phyloP scores from a whole-genome alignment of 78 protist genomes.

The Speleostelium caveatum region DNA sequence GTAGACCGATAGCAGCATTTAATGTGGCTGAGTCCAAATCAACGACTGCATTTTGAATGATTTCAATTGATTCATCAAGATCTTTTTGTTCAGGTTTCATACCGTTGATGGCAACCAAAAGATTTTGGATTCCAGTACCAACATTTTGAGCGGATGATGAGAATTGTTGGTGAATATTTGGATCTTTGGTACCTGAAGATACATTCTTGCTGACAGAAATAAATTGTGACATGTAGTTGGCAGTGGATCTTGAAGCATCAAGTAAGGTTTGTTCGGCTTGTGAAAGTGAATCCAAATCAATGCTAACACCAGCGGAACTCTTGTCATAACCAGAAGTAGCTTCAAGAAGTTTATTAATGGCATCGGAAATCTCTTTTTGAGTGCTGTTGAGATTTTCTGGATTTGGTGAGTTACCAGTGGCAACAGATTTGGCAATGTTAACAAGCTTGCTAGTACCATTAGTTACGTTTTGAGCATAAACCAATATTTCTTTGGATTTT shows the following conservation, averaged over 20 bases:
- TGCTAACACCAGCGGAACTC: neutral
- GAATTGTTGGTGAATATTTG: slow-evolving; percentile 70
- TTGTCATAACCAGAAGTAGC: slow-evolving; percentile 27
- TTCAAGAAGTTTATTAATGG: neutral
- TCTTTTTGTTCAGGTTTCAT: slow-evolving; percentile 77
- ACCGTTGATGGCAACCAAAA: slow-evolving; percentile 71
- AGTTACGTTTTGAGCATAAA: slow-evolving; percentile 63
- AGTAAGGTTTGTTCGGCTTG: slow-evolving; percentile 50
- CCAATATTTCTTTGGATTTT: slow-evolving; percentile 33
- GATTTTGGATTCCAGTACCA: slow-evolving; percentile 40
- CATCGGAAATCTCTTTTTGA: slow-evolving; percentile 20
- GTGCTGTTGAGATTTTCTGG: neutral
- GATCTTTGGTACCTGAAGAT: slow-evolving; percentile 50
- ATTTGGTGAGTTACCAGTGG: slow-evolving; percentile 24
- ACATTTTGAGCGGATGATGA: slow-evolving; percentile 58
- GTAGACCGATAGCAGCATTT: slow-evolving; percentile 74
- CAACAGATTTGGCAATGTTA: slow-evolving; percentile 66
- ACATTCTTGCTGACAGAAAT: slow-evolving; percentile 45
- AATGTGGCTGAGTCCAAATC: slow-evolving; percentile 78
- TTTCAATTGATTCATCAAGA: slow-evolving; percentile 75
- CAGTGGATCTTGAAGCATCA: slow-evolving; percentile 63
- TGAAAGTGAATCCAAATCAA: slow-evolving; percentile 42
- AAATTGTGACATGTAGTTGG: slow-evolving; percentile 73
- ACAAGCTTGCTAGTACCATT: slow-evolving; percentile 39
- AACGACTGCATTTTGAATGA: slow-evolving; percentile 75